Evolutionary conservation across 805 yeast genomes (phyloP), one percentile per base, ranked within the genome.

Genomic region (Candida golubevii): DNA sequence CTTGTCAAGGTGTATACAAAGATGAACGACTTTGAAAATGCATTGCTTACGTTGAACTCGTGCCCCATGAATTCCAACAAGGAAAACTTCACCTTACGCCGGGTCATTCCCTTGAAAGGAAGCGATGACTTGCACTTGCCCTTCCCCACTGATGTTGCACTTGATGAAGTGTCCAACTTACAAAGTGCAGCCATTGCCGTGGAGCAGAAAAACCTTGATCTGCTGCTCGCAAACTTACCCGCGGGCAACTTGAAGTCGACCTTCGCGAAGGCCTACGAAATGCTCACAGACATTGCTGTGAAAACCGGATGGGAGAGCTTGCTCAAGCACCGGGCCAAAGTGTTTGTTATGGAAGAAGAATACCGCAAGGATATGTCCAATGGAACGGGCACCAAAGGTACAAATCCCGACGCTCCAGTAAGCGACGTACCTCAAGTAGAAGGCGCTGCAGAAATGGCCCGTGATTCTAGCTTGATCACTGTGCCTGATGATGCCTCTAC

Each of bases 31-130:
- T 78, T 79, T 59, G 90, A 85, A 58, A 77, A 83, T 53, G 86
- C 93, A 1, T 68, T 86, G 42, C 64, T 85, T 45, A 78, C 89
- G 1, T 69, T 86, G 51, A 86, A 86, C 56, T 81, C 91, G 12
- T 84, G 90, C 57, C 95, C 95, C 23, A 84, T 86, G 88, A 82
- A 82, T 42, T 78, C 85, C 9, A 79, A 81, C 56, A 82, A 80
- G 57, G 93, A 85, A 54, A 77, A 77, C 49, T 85, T 71, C 59
- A 69, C 74, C 18, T 71, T 84, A 54, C 79, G 76, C 58, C 69
- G 93, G 55, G 74, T 82, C 5, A 77, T 78, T 9, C 76, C 79
- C 26, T 75, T 81, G 15, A 62, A 65, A 26, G 63, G 72, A 13
- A 59, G 70, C 14, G 79, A 78, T 4, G 77, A 74, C 45, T 63